Percentiles rank a stretch among this genome's conserved stretches.
These are phyloP conservation scores for Teratosphaeria gauchensis DNA, from an alignment of 2,329 filamentous ascomycete genomes.

Conservation along the genomic window DNA sequence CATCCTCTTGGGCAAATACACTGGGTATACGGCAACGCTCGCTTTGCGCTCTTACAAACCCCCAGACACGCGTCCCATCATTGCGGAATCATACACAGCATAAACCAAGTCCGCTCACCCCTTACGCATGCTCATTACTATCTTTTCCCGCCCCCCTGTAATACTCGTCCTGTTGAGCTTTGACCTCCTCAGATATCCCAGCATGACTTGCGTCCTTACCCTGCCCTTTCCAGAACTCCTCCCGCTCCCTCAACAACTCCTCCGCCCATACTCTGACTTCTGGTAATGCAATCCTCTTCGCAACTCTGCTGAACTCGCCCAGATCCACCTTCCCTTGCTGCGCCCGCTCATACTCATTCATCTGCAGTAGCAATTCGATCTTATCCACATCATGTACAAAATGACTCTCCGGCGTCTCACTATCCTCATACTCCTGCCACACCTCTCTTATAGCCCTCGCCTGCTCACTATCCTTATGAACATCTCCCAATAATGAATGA, in stretches of 20 bases:
- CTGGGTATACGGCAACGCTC: no score
- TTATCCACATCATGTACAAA: slow-evolving; percentile 98
- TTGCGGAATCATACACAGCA: no score
- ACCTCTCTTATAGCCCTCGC: slow-evolving; percentile 59
- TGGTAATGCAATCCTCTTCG: slow-evolving; percentile 58
- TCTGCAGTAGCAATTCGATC: slow-evolving; percentile 88
- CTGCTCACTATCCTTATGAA: slow-evolving; percentile 50
- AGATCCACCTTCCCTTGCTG: slow-evolving; percentile 60
- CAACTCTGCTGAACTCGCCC: slow-evolving; percentile 77
- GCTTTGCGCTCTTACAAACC: neutral
- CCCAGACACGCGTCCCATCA: neutral
- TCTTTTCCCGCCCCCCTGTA: slow-evolving; percentile 14
- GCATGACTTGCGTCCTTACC: slow-evolving; percentile 20
- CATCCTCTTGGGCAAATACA: no score
- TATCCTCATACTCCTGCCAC: slow-evolving; percentile 95
- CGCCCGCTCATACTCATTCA: slow-evolving; percentile 86
- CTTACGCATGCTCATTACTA: neutral
- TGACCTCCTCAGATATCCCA: slow-evolving; percentile 16
- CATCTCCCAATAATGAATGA: slow-evolving; percentile 58
- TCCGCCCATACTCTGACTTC: slow-evolving; percentile 75
- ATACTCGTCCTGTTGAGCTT: slow-evolving; percentile 26
- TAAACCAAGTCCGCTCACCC: neutral
- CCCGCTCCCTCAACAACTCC: slow-evolving; percentile 66
- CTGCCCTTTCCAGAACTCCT: slow-evolving; percentile 55
- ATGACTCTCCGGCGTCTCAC: slow-evolving; percentile 67